phyloP scores from a whole-genome alignment of 805 yeast species.

The Ogataea methanolica region DNA sequence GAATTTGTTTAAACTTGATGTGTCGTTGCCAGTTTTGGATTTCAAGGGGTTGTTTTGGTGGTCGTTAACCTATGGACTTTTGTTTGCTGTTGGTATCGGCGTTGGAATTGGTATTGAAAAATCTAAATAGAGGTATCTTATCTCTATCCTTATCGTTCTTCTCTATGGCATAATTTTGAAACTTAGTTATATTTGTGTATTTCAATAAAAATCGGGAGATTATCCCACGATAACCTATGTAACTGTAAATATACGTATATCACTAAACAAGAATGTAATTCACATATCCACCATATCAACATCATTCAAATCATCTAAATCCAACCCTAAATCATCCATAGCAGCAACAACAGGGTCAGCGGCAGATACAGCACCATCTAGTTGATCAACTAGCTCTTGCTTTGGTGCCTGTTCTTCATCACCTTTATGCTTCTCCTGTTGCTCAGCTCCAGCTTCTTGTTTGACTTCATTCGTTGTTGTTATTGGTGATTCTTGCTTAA shows the following conservation, averaged over 20 bases:
- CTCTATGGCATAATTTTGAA: background rate
- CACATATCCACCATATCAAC: background rate
- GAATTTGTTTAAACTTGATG: background rate
- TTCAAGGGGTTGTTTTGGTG: background rate
- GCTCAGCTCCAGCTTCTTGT: background rate
- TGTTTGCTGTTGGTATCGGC: background rate
- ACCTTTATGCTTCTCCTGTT: background rate
- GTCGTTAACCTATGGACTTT: background rate
- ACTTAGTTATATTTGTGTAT: background rate
- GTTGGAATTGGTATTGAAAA: background rate
- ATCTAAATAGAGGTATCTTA: background rate
- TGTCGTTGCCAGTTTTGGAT: background rate
- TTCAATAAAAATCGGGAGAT: too few relatives aligned
- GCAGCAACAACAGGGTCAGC: background rate
- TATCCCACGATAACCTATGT: conserved; percentile 1
- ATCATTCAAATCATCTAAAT: conserved; percentile 3
- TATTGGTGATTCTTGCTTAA: background rate
- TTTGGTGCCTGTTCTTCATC: background rate
- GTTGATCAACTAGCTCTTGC: background rate
- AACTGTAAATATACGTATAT: background rate
- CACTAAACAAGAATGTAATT: too few relatives aligned
- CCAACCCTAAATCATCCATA: background rate
- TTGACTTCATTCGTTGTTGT: background rate
- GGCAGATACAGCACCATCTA: background rate
- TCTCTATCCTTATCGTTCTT: background rate